These are phyloP conservation scores for Athelia sp. DNA, from an alignment of 1,284 basidiomycete genomes.

Conservation along the genomic window DNA sequence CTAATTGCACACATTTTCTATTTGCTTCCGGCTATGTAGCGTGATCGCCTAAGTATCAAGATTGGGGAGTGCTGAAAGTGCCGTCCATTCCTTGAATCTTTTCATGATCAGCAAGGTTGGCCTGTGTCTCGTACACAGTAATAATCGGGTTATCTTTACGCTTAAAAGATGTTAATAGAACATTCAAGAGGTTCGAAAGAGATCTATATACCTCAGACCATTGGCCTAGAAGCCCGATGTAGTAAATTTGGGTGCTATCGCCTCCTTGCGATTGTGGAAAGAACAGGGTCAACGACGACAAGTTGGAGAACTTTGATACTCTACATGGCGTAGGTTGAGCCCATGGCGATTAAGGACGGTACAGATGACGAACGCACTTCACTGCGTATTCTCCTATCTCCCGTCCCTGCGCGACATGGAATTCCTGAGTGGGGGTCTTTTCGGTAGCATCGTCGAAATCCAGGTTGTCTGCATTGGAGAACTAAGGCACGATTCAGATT, in stretches of 20 bases:
- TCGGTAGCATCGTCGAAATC: conserved; percentile 72
- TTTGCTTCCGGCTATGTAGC: too few relatives aligned
- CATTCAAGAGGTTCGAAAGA: neutral
- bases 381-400: conserved; percentile 74
- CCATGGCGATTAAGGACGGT: too few relatives aligned
- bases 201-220: conserved; percentile 68
- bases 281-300: conserved; percentile 69
- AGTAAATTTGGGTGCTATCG: conserved; percentile 66
- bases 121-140: conserved; percentile 75
- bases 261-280: conserved; percentile 72
- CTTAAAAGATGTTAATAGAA: conserved; percentile 27
- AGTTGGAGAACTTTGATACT: conserved; percentile 71
- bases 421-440: conserved; percentile 60
- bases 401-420: conserved; percentile 57
- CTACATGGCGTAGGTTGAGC: conserved; percentile 41
- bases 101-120: conserved; percentile 75
- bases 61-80: conserved; percentile 37
- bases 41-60: neutral
- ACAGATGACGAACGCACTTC: conserved; percentile 39
- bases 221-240: conserved; percentile 74
- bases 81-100: conserved; percentile 73
- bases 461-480: conserved; percentile 59
- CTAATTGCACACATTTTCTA: too few relatives aligned
- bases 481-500: conserved; percentile 39
- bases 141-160: conserved; percentile 65